Evolutionary conservation across 2,329 filamentous ascomycete species (phyloP).

Genomic region (Diplodia seriata): DNA sequence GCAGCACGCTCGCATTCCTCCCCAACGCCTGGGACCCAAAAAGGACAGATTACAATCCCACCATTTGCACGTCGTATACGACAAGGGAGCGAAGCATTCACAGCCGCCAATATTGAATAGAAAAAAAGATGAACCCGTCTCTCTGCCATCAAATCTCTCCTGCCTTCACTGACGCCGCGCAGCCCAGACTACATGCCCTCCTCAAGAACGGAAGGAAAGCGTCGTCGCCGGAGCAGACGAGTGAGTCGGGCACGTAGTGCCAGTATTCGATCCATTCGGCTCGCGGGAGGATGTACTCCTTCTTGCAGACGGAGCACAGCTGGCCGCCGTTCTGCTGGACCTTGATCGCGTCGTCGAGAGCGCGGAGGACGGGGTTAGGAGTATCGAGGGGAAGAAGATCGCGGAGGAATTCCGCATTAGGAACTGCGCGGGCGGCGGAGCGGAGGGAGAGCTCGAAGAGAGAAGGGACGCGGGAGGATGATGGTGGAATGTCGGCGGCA

Average conservation of each 20-base stretch:
- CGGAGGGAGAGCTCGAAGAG: conserved; percentile 46
- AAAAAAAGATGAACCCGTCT: background rate
- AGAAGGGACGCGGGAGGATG: conserved; percentile 39
- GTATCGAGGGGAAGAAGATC: conserved; percentile 20
- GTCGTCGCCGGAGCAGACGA: conserved; percentile 20
- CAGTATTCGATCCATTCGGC: conserved; percentile 37
- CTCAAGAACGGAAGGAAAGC: conserved; percentile 32
- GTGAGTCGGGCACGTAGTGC: conserved; percentile 32
- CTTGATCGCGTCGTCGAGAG: conserved; percentile 7
- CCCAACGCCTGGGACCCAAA: background rate
- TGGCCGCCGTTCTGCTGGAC: conserved; percentile 14
- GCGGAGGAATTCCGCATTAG: conserved; percentile 4
- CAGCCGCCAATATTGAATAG: too few species aligned
- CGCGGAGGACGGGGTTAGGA: conserved; percentile 13
- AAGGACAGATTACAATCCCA: background rate
- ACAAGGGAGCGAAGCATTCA: background rate
- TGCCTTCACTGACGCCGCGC: conserved; percentile 27
- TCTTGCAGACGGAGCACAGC: conserved; percentile 31
- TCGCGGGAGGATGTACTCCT: conserved; percentile 33
- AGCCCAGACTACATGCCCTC: conserved; percentile 29
- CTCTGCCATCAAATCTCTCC: conserved; percentile 14
- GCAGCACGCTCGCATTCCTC: background rate
- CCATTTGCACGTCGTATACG: background rate
- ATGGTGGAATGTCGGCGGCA: conserved; percentile 14
- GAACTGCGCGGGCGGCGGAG: conserved; percentile 28